Conservation (phyloP, 306 rosid genomes). For the Prunus padus region DNA sequence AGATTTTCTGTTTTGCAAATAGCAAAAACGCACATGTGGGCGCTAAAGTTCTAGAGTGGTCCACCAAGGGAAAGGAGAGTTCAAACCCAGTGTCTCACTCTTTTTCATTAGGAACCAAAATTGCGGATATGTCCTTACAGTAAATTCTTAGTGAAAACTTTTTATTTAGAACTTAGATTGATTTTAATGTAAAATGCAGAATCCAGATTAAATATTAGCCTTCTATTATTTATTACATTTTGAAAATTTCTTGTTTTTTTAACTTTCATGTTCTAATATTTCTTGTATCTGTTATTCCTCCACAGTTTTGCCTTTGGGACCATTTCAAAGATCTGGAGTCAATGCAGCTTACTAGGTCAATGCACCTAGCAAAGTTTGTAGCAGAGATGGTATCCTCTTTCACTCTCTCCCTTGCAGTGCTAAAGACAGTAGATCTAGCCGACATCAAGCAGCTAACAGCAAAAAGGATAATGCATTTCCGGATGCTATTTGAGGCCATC, state of each 20-base stretch:
- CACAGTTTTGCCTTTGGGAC: constrained; percentile 92
- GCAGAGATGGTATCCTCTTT: constrained; percentile 82
- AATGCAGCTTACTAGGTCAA: constrained; percentile 66
- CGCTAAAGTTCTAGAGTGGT: no score
- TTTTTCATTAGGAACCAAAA: no score
- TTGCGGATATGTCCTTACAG: no score
- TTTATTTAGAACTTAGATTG: background rate
- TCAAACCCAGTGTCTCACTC: no score
- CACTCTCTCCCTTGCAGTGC: constrained; percentile 70
- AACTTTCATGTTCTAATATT: no score
- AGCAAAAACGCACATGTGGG: no score
- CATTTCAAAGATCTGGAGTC: constrained; percentile 80
- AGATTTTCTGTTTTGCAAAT: no score
- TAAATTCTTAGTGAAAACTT: no score
- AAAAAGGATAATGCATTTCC: constrained; percentile 77
- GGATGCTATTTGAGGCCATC: constrained; percentile 76
- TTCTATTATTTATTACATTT: background rate
- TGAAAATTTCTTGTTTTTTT: background rate
- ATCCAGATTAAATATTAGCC: background rate
- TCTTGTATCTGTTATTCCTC: background rate
- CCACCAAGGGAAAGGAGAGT: no score
- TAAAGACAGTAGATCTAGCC: constrained; percentile 66
- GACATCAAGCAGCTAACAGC: constrained; percentile 63
- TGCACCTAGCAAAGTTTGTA: constrained; percentile 78
- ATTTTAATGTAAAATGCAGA: background rate